Conservation (phyloP, 352 stramenopile genomes). For the Globisporangium perplexum region DNA sequence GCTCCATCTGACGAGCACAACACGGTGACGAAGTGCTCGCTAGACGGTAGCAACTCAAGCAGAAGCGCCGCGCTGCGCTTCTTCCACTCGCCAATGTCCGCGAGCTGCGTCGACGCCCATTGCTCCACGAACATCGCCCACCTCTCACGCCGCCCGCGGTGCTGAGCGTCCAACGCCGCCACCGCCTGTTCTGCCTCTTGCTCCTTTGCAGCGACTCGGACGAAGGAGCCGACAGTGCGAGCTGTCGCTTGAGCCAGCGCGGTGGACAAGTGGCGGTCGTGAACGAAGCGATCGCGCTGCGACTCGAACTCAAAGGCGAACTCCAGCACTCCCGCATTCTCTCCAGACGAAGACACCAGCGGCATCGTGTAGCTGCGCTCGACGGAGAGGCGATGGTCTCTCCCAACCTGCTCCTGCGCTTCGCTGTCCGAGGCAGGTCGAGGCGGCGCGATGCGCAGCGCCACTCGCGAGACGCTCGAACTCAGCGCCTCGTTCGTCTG, state of each 20-base stretch:
- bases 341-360: background rate
- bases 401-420: background rate
- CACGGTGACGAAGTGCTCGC: conserved; percentile 8
- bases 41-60: background rate
- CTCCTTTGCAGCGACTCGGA: conserved; percentile 1
- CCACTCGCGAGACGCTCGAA: background rate
- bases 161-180: background rate
- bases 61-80: background rate
- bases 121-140: conserved; percentile 9
- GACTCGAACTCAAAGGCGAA: conserved; percentile 12
- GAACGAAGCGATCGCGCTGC: conserved; percentile 6
- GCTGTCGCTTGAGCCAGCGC: background rate
- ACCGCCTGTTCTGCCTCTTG: background rate
- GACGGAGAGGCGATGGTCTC: background rate
- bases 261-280: background rate
- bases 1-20: background rate
- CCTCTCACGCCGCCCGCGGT: background rate
- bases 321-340: conserved; percentile 7
- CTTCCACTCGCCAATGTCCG: conserved; percentile 9
- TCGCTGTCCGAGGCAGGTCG: conserved; percentile 1
- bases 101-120: conserved; percentile 2
- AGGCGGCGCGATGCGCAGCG: conserved; percentile 1
- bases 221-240: background rate
- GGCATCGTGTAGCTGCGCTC: conserved; percentile 4
- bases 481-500: conserved; percentile 2